A percentile compares a stretch with the other conserved stretches of the same genome.
phyloP scores from a whole-genome alignment of 2,329 filamentous ascomycete genomes.

The Pseudocercospora musae region DNA sequence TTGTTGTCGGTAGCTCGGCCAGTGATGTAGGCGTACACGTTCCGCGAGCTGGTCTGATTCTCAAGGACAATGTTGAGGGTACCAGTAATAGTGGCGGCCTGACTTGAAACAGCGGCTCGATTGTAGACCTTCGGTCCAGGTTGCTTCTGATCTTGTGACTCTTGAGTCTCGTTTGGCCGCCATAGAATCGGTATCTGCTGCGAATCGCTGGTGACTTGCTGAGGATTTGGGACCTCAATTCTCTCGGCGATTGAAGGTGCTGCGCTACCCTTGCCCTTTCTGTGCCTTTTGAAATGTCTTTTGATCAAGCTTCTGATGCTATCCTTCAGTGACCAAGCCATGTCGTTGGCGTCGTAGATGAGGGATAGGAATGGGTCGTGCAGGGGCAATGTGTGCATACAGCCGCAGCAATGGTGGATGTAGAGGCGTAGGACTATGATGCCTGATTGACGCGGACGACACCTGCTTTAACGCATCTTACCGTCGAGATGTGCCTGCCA shows the following conservation, averaged over 20 bases:
- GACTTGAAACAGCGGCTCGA: conserved; percentile 12
- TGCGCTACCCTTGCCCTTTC: conserved; percentile 7
- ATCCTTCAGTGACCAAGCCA: conserved; percentile 17
- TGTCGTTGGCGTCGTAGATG: conserved; percentile 3
- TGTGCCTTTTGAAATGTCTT: conserved; percentile 9
- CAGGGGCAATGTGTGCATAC: conserved; percentile 4
- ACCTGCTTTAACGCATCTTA: neutral
- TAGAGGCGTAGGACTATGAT: neutral
- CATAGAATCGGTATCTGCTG: conserved; percentile 8
- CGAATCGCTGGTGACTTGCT: neutral
- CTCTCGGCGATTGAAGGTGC: neutral
- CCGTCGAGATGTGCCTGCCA: neutral
- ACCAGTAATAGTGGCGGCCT: conserved; percentile 26
- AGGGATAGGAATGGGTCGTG: conserved; percentile 3
- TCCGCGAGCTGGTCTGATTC: conserved; percentile 34
- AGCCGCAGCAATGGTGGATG: neutral
- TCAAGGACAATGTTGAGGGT: conserved; percentile 32
- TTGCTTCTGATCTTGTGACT: conserved; percentile 4
- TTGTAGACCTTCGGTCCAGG: conserved; percentile 12
- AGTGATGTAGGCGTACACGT: conserved; percentile 51
- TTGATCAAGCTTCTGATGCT: conserved; percentile 22
- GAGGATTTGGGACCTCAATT: neutral
- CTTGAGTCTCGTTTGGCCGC: conserved; percentile 10
- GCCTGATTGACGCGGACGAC: neutral
- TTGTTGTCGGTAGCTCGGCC: conserved; percentile 36